Base-by-base conservation (phyloP, 2,329 filamentous ascomycete species). In the Aspergillus neotritici region DNA sequence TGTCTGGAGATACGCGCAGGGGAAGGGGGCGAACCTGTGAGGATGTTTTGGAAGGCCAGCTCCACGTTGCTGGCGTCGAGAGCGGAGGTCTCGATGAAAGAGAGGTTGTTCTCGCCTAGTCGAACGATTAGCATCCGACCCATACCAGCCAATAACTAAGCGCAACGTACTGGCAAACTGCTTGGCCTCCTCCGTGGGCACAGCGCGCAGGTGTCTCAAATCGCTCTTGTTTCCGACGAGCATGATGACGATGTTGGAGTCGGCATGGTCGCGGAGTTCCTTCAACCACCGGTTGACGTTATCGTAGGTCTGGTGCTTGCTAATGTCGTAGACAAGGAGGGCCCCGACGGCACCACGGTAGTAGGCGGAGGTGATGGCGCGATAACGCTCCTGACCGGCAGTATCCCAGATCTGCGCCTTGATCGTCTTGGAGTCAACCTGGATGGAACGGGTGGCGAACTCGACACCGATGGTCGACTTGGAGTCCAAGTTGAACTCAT, bases 371-470 rank as follows among this genome's bases (percentile, higher is more conserved):
- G 93, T 98, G 70, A 98, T 98, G 68, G 93, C 93, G 68, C 94
- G 87, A 77, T 97, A 98, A 69, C 93, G 86, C 75, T 98, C 93
- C 76, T 98, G 93, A 57, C 93, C 93, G 56, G 93, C 93, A 47
- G 93, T 98, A 77, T 98, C 93, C 93, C 94, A 98, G 64, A 98
- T 98, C 77, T 98, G 93, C 60, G 93, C 93, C 80, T 98, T 98
- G 83, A 98, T 98, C 53, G 93, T 98, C 81, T 98, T 98, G 66
- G 87, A 86, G 73, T 98, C 93, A 64, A 98, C 93, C 74, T 97
- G 91, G 68, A 98, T 98, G 57, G 89, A 96, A 54, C 93, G 84
- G 59, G 93, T 98, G 61, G 94, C 93, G 69, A 98, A 98, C 75
- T 98, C 93, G 70, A 98, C 93, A 63, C 93, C 93, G 74, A 98